Percentiles rank a stretch among this genome's conserved stretches.
Evolutionary conservation across 176 grass and related monocot genomes (phyloP).

Genomic region (Carex myosuroides): DNA sequence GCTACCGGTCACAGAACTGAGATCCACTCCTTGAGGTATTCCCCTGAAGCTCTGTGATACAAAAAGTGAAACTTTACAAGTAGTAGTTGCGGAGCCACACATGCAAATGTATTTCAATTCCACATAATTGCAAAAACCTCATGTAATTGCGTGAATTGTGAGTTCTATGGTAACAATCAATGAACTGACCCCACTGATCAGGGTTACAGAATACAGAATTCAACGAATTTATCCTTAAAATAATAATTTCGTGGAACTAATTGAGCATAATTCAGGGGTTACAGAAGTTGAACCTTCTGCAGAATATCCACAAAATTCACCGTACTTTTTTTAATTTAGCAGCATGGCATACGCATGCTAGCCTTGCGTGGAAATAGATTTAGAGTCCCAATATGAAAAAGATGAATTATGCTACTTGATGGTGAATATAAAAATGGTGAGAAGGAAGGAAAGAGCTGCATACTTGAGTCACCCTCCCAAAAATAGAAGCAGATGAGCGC

Average conservation of each 20-base stretch:
- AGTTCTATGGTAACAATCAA: neutral
- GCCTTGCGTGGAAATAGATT: neutral
- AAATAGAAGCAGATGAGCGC: constrained; percentile 88
- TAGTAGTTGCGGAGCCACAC: too few relatives aligned
- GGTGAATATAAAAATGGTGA: neutral
- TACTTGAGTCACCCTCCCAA: constrained; percentile 98
- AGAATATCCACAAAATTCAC: neutral
- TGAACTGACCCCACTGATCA: neutral
- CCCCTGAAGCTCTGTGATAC: constrained; percentile 83
- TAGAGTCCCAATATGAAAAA: neutral
- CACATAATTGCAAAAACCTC: neutral
- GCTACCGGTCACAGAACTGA: constrained; percentile 77
- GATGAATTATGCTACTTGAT: neutral
- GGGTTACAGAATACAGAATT: neutral
- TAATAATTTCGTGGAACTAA: neutral
- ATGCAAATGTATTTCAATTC: neutral
- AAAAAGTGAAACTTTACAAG: neutral
- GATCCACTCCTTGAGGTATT: constrained; percentile 83
- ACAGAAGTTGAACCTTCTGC: too few relatives aligned
- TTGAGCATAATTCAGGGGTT: neutral
- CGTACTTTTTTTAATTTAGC: neutral
- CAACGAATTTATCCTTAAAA: neutral
- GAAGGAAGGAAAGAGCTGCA: neutral
- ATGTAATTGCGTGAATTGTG: constrained; percentile 18
- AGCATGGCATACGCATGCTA: neutral